Evolutionary conservation across 2,329 filamentous ascomycete species (phyloP).

Genomic region (Apiospora kogelbergensis): DNA sequence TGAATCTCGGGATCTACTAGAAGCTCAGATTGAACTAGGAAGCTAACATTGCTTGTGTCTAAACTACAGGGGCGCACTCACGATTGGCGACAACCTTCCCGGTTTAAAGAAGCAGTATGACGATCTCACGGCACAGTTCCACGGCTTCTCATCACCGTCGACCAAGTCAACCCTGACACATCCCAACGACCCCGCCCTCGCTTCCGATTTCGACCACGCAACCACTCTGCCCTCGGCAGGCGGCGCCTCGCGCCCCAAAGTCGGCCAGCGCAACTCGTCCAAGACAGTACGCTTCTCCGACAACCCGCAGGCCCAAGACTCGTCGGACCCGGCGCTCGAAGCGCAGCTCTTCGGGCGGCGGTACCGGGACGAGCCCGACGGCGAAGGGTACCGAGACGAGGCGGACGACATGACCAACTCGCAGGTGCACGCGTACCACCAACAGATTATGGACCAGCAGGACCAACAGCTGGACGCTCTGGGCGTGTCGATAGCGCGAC

Average conservation of each 20-base stretch:
- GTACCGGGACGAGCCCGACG: conserved; percentile 70
- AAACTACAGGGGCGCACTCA: conserved; percentile 42
- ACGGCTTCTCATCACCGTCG: conserved; percentile 57
- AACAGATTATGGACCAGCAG: conserved; percentile 79
- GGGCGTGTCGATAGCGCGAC: conserved; percentile 82
- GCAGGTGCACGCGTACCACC: conserved; percentile 85
- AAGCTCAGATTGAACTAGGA: background rate
- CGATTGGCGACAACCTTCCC: conserved; percentile 63
- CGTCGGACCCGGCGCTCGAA: conserved; percentile 43
- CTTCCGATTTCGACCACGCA: conserved; percentile 65
- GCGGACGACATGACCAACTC: conserved; percentile 68
- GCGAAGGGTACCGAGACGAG: conserved; percentile 61
- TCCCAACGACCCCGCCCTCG: conserved; percentile 64
- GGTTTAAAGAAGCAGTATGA: conserved; percentile 72
- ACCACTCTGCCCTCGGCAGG: conserved; percentile 38
- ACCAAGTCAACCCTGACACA: conserved; percentile 52
- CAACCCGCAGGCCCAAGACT: conserved; percentile 40
- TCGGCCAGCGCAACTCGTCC: conserved; percentile 36
- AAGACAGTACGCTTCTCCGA: conserved; percentile 90
- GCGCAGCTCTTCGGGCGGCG: conserved; percentile 50
- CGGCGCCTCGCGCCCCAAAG: conserved; percentile 29
- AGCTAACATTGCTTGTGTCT: conserved; percentile 21
- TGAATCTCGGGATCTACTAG: background rate
- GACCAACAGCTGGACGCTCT: conserved; percentile 90
- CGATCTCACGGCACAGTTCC: conserved; percentile 79